These are phyloP conservation scores for Aulographum hederae DNA, from an alignment of 2,329 filamentous ascomycete species.

Conservation along the genomic window DNA sequence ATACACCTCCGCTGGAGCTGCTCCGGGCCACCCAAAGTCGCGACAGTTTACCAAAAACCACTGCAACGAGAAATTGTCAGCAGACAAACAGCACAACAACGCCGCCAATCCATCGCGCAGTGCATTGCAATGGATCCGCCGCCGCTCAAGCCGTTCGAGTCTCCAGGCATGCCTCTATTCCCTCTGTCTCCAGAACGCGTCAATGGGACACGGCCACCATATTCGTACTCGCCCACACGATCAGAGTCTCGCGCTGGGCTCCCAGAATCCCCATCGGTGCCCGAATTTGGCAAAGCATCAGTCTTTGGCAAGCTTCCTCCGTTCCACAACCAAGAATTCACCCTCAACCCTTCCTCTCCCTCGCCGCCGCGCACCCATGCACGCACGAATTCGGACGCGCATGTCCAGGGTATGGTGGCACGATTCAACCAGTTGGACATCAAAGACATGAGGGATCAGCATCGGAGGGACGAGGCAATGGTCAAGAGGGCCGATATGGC, in stretches of 20 bases:
- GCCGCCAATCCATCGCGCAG: no score
- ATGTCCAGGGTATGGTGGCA: slow-evolving; percentile 34
- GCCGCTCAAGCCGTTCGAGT: slow-evolving; percentile 32
- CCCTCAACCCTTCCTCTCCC: slow-evolving; percentile 14
- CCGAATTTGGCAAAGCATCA: slow-evolving; percentile 10
- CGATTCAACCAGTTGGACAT: slow-evolving; percentile 53
- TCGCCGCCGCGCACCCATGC: slow-evolving; percentile 15
- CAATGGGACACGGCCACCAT: slow-evolving; percentile 25
- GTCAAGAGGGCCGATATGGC: slow-evolving; percentile 24
- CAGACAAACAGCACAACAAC: no score
- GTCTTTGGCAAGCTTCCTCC: no score
- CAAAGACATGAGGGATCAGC: slow-evolving; percentile 26
- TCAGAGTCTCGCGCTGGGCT: no score
- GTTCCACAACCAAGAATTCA: neutral
- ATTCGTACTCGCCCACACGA: slow-evolving; percentile 9
- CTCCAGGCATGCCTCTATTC: slow-evolving; percentile 39
- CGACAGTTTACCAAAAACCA: no score
- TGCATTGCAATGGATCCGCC: slow-evolving; percentile 18
- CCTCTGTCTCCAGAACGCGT: slow-evolving; percentile 45
- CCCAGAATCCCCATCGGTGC: slow-evolving; percentile 13
- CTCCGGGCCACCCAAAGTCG: no score
- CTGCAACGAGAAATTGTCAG: no score
- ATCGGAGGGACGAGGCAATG: slow-evolving; percentile 23
- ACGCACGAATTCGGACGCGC: slow-evolving; percentile 17
- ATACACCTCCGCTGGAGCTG: no score